Percentiles rank a stretch among this genome's conserved stretches.
These are phyloP conservation scores for Neurospora sp. DNA, from an alignment of 495 filamentous ascomycete species.

Conservation along the genomic window DNA sequence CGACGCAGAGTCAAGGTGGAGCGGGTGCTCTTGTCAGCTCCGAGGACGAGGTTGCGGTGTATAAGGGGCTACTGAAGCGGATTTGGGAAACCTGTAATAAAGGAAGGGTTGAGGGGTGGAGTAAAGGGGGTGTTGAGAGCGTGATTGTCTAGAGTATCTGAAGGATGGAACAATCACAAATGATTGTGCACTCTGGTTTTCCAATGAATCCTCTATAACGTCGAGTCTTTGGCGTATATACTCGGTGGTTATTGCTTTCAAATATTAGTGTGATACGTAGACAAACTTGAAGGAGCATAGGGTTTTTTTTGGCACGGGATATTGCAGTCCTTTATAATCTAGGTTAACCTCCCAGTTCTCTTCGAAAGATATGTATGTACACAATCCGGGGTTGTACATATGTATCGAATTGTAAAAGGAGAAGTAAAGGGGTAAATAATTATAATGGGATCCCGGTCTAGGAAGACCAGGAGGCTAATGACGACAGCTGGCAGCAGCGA, in stretches of 20 bases:
- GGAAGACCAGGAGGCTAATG: background rate
- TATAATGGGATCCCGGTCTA: background rate
- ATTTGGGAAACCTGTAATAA: constrained; percentile 65
- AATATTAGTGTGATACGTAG: background rate
- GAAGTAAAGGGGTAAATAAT: background rate
- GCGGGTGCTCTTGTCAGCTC: constrained; percentile 12
- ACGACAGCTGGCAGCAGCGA: background rate
- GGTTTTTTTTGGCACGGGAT: background rate
- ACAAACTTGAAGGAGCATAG: background rate
- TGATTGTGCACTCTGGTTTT: background rate
- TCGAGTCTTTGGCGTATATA: background rate
- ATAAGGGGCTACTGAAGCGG: constrained; percentile 48
- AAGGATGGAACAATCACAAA: background rate
- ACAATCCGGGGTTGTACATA: background rate
- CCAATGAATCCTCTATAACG: background rate
- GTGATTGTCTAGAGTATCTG: background rate
- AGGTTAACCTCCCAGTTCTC: background rate
- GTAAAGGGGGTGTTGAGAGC: constrained; percentile 34
- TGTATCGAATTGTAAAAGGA: background rate
- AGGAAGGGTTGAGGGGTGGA: constrained; percentile 58
- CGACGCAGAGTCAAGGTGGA: background rate
- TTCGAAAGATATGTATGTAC: background rate
- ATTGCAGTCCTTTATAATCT: background rate
- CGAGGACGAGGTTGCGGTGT: constrained; percentile 33
- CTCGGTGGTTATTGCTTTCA: background rate